These are phyloP conservation scores for Bimuria novae-zelandiae DNA, from an alignment of 2,329 filamentous ascomycete species.

Conservation along the genomic window DNA sequence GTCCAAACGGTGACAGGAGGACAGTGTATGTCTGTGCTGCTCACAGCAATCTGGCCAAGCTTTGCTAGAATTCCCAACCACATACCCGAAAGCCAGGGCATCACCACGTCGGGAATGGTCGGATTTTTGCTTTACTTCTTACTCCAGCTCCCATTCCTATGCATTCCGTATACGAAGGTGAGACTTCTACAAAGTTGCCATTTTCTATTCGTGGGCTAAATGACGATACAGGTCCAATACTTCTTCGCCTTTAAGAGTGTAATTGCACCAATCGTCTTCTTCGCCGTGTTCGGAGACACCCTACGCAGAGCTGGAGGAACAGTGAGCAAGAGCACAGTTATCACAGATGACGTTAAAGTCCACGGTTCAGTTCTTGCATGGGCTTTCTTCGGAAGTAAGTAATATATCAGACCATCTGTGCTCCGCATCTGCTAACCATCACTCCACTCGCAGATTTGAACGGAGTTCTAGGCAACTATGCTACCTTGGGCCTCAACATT, in stretches of 20 bases:
- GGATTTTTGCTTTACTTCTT: conserved; percentile 33
- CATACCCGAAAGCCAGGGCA: conserved; percentile 22
- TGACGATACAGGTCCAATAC: conserved; percentile 17
- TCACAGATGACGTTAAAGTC: conserved; percentile 29
- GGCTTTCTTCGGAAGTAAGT: conserved; percentile 22
- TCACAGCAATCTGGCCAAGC: conserved; percentile 32
- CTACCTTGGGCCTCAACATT: conserved; percentile 37
- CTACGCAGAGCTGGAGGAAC: conserved; percentile 27
- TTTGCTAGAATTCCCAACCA: conserved; percentile 29
- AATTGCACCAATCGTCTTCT: conserved; percentile 33
- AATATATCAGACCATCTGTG: neutral
- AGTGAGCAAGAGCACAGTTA: conserved; percentile 37
- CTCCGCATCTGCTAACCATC: neutral
- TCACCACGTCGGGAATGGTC: conserved; percentile 25
- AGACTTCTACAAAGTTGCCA: neutral
- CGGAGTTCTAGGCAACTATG: conserved; percentile 33
- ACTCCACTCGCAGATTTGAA: conserved; percentile 21
- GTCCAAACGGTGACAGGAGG: conserved; percentile 31
- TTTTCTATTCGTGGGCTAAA: neutral
- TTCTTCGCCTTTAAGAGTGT: conserved; percentile 34
- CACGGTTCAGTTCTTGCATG: conserved; percentile 30
- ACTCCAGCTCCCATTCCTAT: conserved; percentile 31
- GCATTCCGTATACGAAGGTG: conserved; percentile 28
- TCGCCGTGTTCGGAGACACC: conserved; percentile 32
- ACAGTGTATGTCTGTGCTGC: conserved; percentile 30